Percentiles rank a stretch among this genome's conserved stretches.
Evolutionary conservation across 2,329 filamentous ascomycete species (phyloP).

Genomic region (Cordyceps farinosa): DNA sequence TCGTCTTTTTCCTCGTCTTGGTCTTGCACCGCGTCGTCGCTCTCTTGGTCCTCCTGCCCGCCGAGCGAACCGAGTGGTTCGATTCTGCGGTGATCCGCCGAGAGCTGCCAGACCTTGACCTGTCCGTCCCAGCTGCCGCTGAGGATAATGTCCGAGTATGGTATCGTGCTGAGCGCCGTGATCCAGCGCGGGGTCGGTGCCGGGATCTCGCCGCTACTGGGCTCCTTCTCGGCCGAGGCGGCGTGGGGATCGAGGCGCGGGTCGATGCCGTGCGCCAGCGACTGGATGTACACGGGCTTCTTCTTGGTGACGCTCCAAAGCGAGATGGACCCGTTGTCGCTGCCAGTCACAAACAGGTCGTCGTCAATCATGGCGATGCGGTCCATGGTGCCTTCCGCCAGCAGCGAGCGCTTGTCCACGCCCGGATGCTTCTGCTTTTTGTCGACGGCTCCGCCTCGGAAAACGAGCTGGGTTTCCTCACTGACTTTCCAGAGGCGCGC

Average conservation of each 20-base stretch:
- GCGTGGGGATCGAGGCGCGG: slow-evolving; percentile 63
- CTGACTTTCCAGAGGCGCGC: slow-evolving; percentile 94
- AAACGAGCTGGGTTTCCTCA: slow-evolving; percentile 93
- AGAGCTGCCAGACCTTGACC: slow-evolving; percentile 80
- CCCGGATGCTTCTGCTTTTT: slow-evolving; percentile 45
- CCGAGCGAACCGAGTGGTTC: slow-evolving; percentile 68
- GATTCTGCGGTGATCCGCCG: slow-evolving; percentile 75
- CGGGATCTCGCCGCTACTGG: slow-evolving; percentile 57
- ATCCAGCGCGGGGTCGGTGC: slow-evolving; percentile 77
- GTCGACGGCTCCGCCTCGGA: slow-evolving; percentile 73
- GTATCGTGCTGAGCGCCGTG: slow-evolving; percentile 80
- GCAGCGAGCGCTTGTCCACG: slow-evolving; percentile 50
- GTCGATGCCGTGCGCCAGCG: slow-evolving; percentile 82
- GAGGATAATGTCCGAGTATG: slow-evolving; percentile 85
- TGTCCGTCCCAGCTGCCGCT: slow-evolving; percentile 90
- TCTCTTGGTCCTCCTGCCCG: slow-evolving; percentile 21
- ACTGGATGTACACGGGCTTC: slow-evolving; percentile 79
- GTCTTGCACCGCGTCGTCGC: slow-evolving; percentile 13
- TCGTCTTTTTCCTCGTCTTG: slow-evolving; percentile 25
- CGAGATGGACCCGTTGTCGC: slow-evolving; percentile 81
- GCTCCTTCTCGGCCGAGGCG: slow-evolving; percentile 68
- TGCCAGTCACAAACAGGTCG: slow-evolving; percentile 86
- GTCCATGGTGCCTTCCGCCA: slow-evolving; percentile 83
- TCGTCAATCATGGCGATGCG: slow-evolving; percentile 86
- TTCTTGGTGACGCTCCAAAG: slow-evolving; percentile 93